Evolutionary conservation across 108 stramenopile species (phyloP), one percentile per base, ranked within the genome.

Genomic region (Cyclotella kingstonii): DNA sequence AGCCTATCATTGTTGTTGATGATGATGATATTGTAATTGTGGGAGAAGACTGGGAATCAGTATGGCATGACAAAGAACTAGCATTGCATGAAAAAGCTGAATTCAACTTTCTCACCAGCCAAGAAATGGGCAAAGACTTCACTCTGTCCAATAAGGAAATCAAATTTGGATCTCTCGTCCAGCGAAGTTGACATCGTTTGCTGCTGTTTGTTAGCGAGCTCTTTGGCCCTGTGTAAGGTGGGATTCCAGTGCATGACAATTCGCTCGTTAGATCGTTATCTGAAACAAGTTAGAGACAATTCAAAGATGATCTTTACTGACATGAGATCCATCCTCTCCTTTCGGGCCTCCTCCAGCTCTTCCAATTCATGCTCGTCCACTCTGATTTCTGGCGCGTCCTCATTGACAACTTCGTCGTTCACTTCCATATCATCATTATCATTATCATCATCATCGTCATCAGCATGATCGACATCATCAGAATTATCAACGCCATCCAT

Each of bases 111-210:
- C 61, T 65, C 66, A 84, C 90, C 92, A 6, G 90, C 87, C 44
- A 98, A 63, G 74, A 99, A 99, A 51, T 98, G 97, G 9, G 97
- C 90, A 86, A 99, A 99, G 14, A 99, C 93, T 50, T 99, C 99
- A 6, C 89, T 91, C 73, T 99, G 99, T 26, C 80, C 78, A 77
- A 98, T 74, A 11, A 98, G 72, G 63, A 90, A 99, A 43, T 97
- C 54, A 19, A 99, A 81, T 54, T 81, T 82, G 46, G 80, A 79
- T 10, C 18, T 41, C 29, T 42, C 55, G n/a, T n/a, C n/a, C n/a
- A n/a, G n/a, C 55, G 55, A 27, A 34, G 31, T 1, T 42, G 23
- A 8, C 39, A 38, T 9, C 33, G 31, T 14, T 21, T 36, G 27
- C 39, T 56, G 33, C 25, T 56, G 55, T 27, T 42, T 56, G 55